Conservation (phyloP, 192 early-diverging fungal genomes). For the Coemansia sp. region DNA sequence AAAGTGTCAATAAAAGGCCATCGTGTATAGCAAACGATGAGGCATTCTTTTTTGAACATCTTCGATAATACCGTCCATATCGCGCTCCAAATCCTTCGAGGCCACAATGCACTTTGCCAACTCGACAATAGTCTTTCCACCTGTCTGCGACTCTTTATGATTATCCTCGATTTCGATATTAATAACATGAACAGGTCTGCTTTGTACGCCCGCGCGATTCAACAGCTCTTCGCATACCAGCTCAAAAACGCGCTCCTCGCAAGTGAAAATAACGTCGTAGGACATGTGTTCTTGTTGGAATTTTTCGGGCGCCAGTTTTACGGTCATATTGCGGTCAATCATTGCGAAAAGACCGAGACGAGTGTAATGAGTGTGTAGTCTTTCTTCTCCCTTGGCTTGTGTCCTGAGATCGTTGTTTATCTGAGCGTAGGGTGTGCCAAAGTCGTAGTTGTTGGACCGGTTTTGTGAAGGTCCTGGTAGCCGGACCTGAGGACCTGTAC, state of each 20-base stretch:
- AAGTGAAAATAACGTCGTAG: constrained; percentile 95
- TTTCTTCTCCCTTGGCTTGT: constrained; percentile 62
- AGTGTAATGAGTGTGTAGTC: constrained; percentile 58
- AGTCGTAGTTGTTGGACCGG: constrained; percentile 89
- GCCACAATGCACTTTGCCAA: constrained; percentile 65
- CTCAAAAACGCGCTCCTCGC: constrained; percentile 95
- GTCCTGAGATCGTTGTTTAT: constrained; percentile 80
- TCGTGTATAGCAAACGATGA: constrained; percentile 65
- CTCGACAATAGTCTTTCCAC: constrained; percentile 82
- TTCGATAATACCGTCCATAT: constrained; percentile 81
- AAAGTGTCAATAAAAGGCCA: constrained; percentile 61
- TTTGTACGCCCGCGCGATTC: constrained; percentile 67
- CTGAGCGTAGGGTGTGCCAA: constrained; percentile 91
- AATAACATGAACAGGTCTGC: constrained; percentile 83
- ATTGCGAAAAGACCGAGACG: constrained; percentile 86
- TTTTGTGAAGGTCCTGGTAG: constrained; percentile 85
- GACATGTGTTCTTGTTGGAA: constrained; percentile 75
- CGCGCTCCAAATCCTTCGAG: constrained; percentile 77
- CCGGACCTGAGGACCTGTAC: constrained; percentile 88
- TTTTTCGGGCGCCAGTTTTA: constrained; percentile 86
- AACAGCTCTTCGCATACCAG: constrained; percentile 89
- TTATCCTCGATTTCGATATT: constrained; percentile 98
- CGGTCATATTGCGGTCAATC: constrained; percentile 93
- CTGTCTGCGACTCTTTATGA: constrained; percentile 81
- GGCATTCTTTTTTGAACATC: constrained; percentile 64